A percentile compares a stretch with the other conserved stretches of the same genome.
Evolutionary conservation across 441 rosid species (phyloP).

Genomic region (Populus trichocarpa): DNA sequence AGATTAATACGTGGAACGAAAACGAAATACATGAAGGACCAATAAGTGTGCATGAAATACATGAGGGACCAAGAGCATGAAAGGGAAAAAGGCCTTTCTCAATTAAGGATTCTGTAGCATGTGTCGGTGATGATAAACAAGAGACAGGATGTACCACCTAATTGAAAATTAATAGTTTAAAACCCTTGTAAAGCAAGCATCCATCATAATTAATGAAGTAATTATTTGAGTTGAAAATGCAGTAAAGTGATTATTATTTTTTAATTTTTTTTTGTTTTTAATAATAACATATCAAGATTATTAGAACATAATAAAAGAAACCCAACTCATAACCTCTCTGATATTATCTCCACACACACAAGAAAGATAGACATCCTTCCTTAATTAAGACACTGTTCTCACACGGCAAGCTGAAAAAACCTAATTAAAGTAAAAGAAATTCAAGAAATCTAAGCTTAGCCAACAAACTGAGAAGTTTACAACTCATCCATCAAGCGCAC

Average conservation of each 20-base stretch:
- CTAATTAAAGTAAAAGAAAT: slow-evolving; percentile 5
- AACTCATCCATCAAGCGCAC: background rate
- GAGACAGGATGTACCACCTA: background rate
- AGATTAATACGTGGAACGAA: background rate
- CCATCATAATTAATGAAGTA: too few species aligned
- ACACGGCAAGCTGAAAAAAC: background rate
- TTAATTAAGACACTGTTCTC: background rate
- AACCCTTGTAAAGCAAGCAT: background rate
- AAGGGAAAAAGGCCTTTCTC: background rate
- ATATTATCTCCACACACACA: background rate
- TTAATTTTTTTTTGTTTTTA: too few species aligned
- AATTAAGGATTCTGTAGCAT: background rate
- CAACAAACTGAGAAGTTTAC: background rate
- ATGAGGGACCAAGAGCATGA: background rate
- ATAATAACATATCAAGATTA: too few species aligned
- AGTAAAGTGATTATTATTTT: too few species aligned
- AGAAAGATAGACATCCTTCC: background rate
- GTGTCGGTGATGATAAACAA: background rate
- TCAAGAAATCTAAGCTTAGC: background rate
- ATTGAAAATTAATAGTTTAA: too few species aligned
- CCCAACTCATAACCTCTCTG: background rate
- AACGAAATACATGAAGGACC: background rate
- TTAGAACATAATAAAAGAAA: too few species aligned
- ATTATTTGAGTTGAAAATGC: too few species aligned
- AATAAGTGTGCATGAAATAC: background rate